These are phyloP conservation scores for Tetradesmus obliquus DNA, from an alignment of 139 green algal species.

Conservation along the genomic window DNA sequence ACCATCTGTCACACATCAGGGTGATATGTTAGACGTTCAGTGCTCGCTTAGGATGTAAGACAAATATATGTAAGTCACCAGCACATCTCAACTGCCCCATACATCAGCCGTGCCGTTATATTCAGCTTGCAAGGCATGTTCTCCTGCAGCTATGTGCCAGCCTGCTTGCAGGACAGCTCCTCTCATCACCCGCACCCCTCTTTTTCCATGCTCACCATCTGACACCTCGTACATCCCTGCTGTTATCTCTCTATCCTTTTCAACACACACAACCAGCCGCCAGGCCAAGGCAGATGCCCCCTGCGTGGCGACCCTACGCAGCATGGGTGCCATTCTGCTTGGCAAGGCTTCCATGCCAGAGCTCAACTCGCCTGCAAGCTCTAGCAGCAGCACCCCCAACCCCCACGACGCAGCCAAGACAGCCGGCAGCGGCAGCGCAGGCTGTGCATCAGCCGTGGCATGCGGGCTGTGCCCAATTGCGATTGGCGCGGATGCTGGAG, in stretches of 20 bases:
- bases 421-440: conserved; percentile 59
- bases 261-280: background rate
- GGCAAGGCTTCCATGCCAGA: conserved; percentile 87
- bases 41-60: too few species aligned
- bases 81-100: too few species aligned
- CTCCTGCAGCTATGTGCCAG: too few species aligned
- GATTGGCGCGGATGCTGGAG: conserved; percentile 83
- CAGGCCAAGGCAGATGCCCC: conserved; percentile 47
- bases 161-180: too few species aligned
- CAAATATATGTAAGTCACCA: too few species aligned
- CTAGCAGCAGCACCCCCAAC: background rate
- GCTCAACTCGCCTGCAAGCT: conserved; percentile 52
- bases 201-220: too few species aligned
- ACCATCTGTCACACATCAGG: too few species aligned
- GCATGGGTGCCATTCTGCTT: conserved; percentile 76
- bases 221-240: background rate
- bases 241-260: background rate
- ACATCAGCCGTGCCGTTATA: too few species aligned
- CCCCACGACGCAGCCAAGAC: background rate
- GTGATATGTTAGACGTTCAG: too few species aligned
- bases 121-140: too few species aligned
- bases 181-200: too few species aligned
- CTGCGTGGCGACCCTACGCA: conserved; percentile 60
- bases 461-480: conserved; percentile 80
- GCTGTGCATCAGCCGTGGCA: conserved; percentile 75